phyloP scores from a whole-genome alignment of 2,329 filamentous ascomycete species.

The Fusarium udum region DNA sequence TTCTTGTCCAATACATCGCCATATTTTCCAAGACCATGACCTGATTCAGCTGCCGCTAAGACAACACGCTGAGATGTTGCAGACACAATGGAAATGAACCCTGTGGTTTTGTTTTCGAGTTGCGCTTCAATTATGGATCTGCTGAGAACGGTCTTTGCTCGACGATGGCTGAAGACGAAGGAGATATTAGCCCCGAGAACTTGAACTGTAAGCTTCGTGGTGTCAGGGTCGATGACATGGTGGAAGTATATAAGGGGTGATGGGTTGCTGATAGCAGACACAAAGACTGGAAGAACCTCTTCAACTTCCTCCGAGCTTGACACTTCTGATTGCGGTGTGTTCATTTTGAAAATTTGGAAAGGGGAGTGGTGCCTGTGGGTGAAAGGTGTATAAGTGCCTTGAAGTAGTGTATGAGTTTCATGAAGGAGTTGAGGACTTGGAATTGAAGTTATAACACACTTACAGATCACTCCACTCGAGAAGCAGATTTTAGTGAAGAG shows the following conservation, averaged over 20 bases:
- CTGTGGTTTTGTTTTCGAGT: conserved; percentile 46
- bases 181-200: conserved; percentile 48
- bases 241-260: conserved; percentile 45
- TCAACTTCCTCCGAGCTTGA: conserved; percentile 11
- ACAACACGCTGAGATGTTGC: conserved; percentile 36
- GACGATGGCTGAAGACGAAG: conserved; percentile 44
- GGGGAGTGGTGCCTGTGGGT: background rate
- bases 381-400: conserved; percentile 4
- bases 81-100: conserved; percentile 45
- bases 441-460: background rate
- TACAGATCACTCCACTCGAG: background rate
- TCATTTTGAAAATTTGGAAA: background rate
- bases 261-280: conserved; percentile 28
- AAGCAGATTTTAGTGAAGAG: background rate
- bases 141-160: conserved; percentile 12
- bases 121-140: conserved; percentile 1
- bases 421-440: background rate
- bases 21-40: conserved; percentile 43
- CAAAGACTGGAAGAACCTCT: conserved; percentile 31
- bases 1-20: conserved; percentile 46
- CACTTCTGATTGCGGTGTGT: background rate
- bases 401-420: conserved; percentile 5
- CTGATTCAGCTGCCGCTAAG: conserved; percentile 48
- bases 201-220: conserved; percentile 41
- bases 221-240: conserved; percentile 42